Percentiles rank a stretch among this genome's conserved stretches.
Evolutionary conservation across 2,329 filamentous ascomycete species (phyloP).

Genomic region (Pyricularia grisea): DNA sequence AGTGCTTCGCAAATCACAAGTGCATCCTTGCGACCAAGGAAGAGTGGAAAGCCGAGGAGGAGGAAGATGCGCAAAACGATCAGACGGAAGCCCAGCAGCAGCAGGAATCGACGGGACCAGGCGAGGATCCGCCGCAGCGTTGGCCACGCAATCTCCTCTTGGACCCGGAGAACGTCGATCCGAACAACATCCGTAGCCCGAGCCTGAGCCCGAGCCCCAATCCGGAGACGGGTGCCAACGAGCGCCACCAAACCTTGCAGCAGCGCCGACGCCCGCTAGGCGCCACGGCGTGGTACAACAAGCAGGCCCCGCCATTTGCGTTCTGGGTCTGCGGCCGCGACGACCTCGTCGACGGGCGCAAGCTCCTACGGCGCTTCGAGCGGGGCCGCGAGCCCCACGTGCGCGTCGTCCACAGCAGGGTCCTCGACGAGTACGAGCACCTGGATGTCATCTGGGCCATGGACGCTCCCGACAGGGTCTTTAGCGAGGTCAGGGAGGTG

Average conservation of each 20-base stretch:
- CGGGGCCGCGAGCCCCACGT: conserved; percentile 71
- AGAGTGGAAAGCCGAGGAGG: conserved; percentile 52
- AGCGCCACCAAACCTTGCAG: not conserved
- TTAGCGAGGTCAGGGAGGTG: conserved; percentile 68
- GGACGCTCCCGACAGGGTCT: conserved; percentile 76
- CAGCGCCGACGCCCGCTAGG: conserved; percentile 29
- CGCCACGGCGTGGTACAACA: conserved; percentile 70
- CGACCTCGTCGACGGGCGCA: conserved; percentile 71
- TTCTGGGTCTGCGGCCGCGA: conserved; percentile 82
- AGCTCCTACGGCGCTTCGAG: conserved; percentile 65
- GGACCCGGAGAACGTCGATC: not conserved
- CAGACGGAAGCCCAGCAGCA: conserved; percentile 16
- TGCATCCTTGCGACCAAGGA: conserved; percentile 79
- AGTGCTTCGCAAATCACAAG: conserved; percentile 70
- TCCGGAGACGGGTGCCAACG: conserved; percentile 5
- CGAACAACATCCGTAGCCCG: not conserved
- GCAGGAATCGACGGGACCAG: not conserved
- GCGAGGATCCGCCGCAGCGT: not conserved
- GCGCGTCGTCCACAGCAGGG: conserved; percentile 67
- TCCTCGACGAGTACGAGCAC: conserved; percentile 85
- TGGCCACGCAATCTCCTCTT: not conserved
- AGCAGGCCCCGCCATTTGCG: conserved; percentile 70
- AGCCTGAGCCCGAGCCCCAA: conserved; percentile 20
- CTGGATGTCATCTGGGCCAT: conserved; percentile 94
- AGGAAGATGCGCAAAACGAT: conserved; percentile 39